Percentiles rank a stretch among this genome's conserved stretches.
Conservation (phyloP, 768 basidiomycete species). For the Daedaleopsis nitida region DNA sequence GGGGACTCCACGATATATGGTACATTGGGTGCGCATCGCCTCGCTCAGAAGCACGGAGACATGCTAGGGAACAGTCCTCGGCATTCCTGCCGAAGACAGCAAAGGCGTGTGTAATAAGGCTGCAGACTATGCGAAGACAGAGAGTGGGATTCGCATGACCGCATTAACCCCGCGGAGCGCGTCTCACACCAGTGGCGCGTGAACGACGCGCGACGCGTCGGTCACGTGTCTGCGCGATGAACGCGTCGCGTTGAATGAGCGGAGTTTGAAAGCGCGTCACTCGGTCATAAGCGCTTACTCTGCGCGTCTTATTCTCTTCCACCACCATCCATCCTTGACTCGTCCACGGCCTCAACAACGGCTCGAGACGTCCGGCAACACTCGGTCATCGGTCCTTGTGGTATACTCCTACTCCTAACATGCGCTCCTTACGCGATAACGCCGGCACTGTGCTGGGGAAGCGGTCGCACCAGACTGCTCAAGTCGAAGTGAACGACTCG, state of each 20-base stretch:
- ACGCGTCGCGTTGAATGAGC: slow-evolving; percentile 32
- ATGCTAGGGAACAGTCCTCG: background rate
- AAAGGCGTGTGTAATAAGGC: slow-evolving; percentile 5
- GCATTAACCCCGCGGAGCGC: slow-evolving; percentile 12
- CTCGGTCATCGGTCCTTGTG: background rate
- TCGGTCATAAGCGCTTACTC: slow-evolving; percentile 19
- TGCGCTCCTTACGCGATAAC: slow-evolving; percentile 23
- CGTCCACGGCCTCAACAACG: slow-evolving; percentile 12
- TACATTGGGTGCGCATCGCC: slow-evolving; percentile 3
- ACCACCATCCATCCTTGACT: slow-evolving; percentile 18
- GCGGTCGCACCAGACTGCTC: slow-evolving; percentile 31
- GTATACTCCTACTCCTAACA: slow-evolving; percentile 1
- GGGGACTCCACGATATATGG: slow-evolving; percentile 7
- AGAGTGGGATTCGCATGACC: slow-evolving; percentile 4
- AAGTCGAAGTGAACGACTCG: slow-evolving; percentile 29
- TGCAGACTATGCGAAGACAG: background rate
- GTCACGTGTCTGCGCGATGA: slow-evolving; percentile 24
- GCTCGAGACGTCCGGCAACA: slow-evolving; percentile 9
- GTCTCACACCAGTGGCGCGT: background rate
- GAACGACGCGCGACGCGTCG: slow-evolving; percentile 21
- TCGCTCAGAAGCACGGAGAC: slow-evolving; percentile 9
- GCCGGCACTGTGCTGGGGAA: slow-evolving; percentile 38
- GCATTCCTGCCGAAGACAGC: slow-evolving; percentile 5
- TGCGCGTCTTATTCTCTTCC: slow-evolving; percentile 21
- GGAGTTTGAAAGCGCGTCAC: slow-evolving; percentile 30